Base-by-base conservation (phyloP, 2,329 filamentous ascomycete species). In the Phaeophleospora eucalypticola region DNA sequence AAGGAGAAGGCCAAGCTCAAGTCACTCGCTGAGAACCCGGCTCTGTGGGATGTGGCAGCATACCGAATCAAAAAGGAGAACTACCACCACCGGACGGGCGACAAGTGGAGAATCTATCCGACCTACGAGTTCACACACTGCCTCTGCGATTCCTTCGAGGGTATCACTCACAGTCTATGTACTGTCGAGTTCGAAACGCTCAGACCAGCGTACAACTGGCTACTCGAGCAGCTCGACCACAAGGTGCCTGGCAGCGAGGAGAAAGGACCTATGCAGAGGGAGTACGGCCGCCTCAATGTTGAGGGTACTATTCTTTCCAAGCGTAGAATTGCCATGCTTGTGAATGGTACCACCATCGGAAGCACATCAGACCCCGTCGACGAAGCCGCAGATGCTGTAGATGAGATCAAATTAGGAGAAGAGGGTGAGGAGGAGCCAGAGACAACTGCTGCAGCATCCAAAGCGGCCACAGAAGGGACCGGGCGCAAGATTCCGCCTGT, bases 31-130 rank as follows among this genome's bases (percentile, higher is more conserved):
- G 84, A 85, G 21, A 96, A 96, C 66, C 89, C 90, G 4, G 88
- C 95, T 69, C 90, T 95, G 87, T 96, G 91, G 91, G 91, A 97
- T 74, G 71, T 95, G 44, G 87, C 87, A 2, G 91, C 91, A 14
- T 97, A 95, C 69, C 82, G 91, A 51, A 84, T 97, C 45, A 78
- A 89, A 51, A 80, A 85, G 60, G 82, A 87, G 58, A 73, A 73
- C 51, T 77, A 82, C 36, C 89, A 95, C 65, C 82, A 88, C 68
- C 80, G 87, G 29, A 95, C 90, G 0, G 88, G 87, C 21, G 74
- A 80, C 54, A 82, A 85, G 63, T 97, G 90, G 89, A 85, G 83
- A 68, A 95, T 96, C 53, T 96, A 95, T 66, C 93, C 93, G 0
- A 94, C 91, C 0, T 96, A 96, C 63, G 90, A 95, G 66, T 94